phyloP scores from a whole-genome alignment of 768 basidiomycete species.

The Boletus pseudopeckii region DNA sequence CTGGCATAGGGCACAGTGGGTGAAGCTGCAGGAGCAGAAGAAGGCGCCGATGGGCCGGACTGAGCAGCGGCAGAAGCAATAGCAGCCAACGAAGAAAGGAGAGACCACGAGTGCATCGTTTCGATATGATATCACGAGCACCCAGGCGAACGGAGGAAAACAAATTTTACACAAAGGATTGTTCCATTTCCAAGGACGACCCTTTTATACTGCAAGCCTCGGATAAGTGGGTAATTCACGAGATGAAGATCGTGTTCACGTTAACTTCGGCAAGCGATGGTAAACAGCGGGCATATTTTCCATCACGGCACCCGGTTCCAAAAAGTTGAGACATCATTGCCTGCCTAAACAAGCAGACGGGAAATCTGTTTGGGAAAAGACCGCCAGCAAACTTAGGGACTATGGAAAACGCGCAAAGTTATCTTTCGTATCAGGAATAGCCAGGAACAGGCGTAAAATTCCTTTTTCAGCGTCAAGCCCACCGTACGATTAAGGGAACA shows the following conservation, averaged over 20 bases:
- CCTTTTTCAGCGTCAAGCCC: no score
- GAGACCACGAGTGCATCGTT: constrained; percentile 30
- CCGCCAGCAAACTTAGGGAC: no score
- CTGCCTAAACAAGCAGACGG: neutral
- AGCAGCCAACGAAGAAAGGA: constrained; percentile 23
- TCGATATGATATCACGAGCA: constrained; percentile 5
- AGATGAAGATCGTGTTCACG: neutral
- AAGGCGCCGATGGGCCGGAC: constrained; percentile 16
- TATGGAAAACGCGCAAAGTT: no score
- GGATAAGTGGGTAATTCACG: neutral
- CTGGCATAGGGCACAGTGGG: constrained; percentile 46
- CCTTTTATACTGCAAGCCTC: constrained; percentile 23
- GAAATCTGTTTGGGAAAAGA: neutral
- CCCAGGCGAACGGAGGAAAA: constrained; percentile 2
- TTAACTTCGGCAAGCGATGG: constrained; percentile 2
- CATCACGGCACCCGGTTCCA: neutral
- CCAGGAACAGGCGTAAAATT: no score
- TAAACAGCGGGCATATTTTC: neutral
- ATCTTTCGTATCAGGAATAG: no score
- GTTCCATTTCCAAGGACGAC: neutral
- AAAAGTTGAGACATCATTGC: no score
- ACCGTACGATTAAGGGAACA: no score
- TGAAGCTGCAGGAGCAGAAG: constrained; percentile 31
- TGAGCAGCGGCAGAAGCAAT: constrained; percentile 21
- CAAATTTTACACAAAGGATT: constrained; percentile 23